Evolutionary conservation across 1,284 basidiomycete species (phyloP).

Genomic region (Meira miltonrushii): DNA sequence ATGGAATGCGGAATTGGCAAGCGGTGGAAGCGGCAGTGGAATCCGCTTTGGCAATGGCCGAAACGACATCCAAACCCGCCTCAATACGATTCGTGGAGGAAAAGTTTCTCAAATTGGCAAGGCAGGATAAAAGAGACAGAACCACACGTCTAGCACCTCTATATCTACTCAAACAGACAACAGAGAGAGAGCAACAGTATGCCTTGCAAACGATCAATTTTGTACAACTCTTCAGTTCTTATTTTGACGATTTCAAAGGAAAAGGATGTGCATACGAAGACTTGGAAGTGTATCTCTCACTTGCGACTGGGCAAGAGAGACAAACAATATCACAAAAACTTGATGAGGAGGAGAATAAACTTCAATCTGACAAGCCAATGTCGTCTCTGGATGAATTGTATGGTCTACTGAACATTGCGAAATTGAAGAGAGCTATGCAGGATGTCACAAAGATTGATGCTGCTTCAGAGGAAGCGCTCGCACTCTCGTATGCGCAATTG

Average conservation of each 20-base stretch:
- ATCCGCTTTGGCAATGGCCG: conserved; percentile 13
- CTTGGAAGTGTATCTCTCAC: conserved; percentile 62
- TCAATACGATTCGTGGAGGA: background rate
- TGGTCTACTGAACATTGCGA: conserved; percentile 21
- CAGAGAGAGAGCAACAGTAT: conserved; percentile 54
- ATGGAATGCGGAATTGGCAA: conserved; percentile 49
- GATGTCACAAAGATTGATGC: conserved; percentile 10
- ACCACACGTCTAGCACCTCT: conserved; percentile 54
- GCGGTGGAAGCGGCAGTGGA: background rate
- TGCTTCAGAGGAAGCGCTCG: conserved; percentile 1
- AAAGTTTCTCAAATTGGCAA: background rate
- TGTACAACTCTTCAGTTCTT: conserved; percentile 55
- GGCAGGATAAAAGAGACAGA: conserved; percentile 53
- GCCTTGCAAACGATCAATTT: conserved; percentile 27
- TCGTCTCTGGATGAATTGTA: background rate
- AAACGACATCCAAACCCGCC: background rate
- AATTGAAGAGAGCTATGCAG: conserved; percentile 23
- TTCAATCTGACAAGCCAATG: background rate
- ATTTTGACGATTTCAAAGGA: conserved; percentile 68
- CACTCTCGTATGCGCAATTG: conserved; percentile 58
- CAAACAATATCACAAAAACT: background rate
- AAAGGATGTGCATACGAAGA: conserved; percentile 83
- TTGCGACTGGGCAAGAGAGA: conserved; percentile 41
- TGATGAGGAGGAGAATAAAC: background rate
- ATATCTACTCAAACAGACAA: conserved; percentile 16